phyloP scores from a whole-genome alignment of 2,329 filamentous ascomycete species.

The Aspergillus pseudotamarii region DNA sequence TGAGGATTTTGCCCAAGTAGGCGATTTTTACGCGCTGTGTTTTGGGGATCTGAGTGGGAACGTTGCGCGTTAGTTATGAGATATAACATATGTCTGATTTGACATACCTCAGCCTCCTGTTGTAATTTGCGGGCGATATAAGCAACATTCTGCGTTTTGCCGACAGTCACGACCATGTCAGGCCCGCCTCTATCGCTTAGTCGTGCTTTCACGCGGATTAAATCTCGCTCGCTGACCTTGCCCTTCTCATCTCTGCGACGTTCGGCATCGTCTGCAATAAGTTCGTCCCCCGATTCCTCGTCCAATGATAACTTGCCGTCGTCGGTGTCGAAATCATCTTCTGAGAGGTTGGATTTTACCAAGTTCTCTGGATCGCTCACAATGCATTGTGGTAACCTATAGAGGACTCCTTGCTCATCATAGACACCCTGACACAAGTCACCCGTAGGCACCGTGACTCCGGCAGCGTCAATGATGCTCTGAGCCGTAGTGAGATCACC shows the following conservation, averaged over 20 bases:
- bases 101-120: constrained; percentile 64
- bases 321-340: constrained; percentile 30
- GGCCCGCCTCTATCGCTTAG: constrained; percentile 66
- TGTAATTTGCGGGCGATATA: constrained; percentile 65
- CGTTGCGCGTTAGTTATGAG: constrained; percentile 10
- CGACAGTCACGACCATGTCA: constrained; percentile 64
- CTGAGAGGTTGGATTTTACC: constrained; percentile 27
- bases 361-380: constrained; percentile 69
- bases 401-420: constrained; percentile 70
- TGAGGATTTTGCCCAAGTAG: constrained; percentile 80
- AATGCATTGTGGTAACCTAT: constrained; percentile 68
- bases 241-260: constrained; percentile 60
- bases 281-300: constrained; percentile 44
- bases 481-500: constrained; percentile 71
- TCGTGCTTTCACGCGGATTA: constrained; percentile 62
- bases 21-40: constrained; percentile 68
- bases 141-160: constrained; percentile 65
- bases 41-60: constrained; percentile 54
- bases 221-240: constrained; percentile 59
- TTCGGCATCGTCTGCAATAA: constrained; percentile 42
- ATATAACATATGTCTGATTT: not conserved
- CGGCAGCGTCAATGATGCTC: constrained; percentile 75
- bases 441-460: constrained; percentile 73
- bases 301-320: constrained; percentile 40
- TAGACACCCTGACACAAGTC: constrained; percentile 73